These are phyloP conservation scores for Magnolia kwangsiensis DNA, from an alignment of 164 flowering plant species.

Conservation along the genomic window DNA sequence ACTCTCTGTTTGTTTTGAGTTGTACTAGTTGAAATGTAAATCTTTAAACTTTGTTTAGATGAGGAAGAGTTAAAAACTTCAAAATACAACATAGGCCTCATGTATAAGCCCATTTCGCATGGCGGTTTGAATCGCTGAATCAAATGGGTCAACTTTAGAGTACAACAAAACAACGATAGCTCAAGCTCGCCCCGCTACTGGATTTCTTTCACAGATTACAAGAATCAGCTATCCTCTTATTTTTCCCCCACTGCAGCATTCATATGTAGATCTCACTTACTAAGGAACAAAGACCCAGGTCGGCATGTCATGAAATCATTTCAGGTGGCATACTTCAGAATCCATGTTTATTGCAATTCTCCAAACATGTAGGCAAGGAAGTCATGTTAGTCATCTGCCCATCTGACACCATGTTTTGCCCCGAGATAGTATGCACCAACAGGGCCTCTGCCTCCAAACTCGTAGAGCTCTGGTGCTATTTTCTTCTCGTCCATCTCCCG, in stretches of 20 bases:
- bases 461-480: slow-evolving; percentile 51
- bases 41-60: too few relatives aligned
- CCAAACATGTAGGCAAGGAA: background rate
- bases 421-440: slow-evolving; percentile 37
- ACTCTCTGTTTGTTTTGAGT: too few relatives aligned
- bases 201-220: too few relatives aligned
- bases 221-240: background rate
- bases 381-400: slow-evolving; percentile 32
- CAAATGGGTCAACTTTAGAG: too few relatives aligned
- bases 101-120: too few relatives aligned
- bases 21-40: too few relatives aligned
- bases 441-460: slow-evolving; percentile 43
- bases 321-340: too few relatives aligned
- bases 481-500: slow-evolving; percentile 44
- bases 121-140: too few relatives aligned
- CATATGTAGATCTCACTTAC: background rate
- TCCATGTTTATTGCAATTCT: background rate
- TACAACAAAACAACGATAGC: too few relatives aligned
- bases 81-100: too few relatives aligned
- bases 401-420: slow-evolving; percentile 41
- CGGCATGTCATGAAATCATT: background rate
- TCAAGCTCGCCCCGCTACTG: too few relatives aligned
- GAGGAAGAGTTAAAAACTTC: too few relatives aligned
- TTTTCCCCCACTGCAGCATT: background rate
- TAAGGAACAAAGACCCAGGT: background rate